These are phyloP conservation scores for Paraphaeosphaeria sporulosa DNA, from an alignment of 2,329 filamentous ascomycete genomes.

Conservation along the genomic window DNA sequence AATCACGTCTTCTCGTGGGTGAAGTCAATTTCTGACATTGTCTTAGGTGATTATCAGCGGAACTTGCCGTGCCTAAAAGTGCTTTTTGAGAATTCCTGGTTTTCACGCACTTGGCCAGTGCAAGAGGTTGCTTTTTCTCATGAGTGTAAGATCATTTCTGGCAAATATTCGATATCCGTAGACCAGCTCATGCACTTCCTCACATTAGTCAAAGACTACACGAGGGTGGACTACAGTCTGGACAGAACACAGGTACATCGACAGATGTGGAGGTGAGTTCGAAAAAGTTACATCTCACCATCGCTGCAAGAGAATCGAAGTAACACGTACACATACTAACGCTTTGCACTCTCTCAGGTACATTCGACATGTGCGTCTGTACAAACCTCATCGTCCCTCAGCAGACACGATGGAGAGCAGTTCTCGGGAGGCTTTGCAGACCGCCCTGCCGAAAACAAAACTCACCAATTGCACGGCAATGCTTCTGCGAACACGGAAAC, in stretches of 20 bases:
- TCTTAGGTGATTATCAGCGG: background rate
- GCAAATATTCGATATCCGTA: background rate
- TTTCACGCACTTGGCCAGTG: constrained; percentile 11
- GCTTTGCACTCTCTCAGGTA: background rate
- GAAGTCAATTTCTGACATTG: background rate
- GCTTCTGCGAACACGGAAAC: constrained; percentile 1
- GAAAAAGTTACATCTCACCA: background rate
- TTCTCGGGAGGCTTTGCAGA: no score
- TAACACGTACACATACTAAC: background rate
- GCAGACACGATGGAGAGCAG: no score
- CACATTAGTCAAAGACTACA: background rate
- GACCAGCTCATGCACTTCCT: constrained; percentile 12
- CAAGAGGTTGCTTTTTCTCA: constrained; percentile 11
- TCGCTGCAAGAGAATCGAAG: background rate
- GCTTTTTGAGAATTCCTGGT: constrained; percentile 5
- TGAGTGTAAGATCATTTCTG: background rate
- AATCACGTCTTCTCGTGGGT: background rate
- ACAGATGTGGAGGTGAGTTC: constrained; percentile 12
- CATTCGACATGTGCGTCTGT: background rate
- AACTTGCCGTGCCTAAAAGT: background rate
- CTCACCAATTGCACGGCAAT: constrained; percentile 10
- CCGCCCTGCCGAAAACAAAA: background rate
- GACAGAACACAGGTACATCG: constrained; percentile 8
- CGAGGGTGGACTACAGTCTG: background rate
- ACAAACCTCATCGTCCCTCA: background rate